These are phyloP conservation scores for Leccinum subrobustum DNA, from an alignment of 1,284 basidiomycete species.

Conservation along the genomic window DNA sequence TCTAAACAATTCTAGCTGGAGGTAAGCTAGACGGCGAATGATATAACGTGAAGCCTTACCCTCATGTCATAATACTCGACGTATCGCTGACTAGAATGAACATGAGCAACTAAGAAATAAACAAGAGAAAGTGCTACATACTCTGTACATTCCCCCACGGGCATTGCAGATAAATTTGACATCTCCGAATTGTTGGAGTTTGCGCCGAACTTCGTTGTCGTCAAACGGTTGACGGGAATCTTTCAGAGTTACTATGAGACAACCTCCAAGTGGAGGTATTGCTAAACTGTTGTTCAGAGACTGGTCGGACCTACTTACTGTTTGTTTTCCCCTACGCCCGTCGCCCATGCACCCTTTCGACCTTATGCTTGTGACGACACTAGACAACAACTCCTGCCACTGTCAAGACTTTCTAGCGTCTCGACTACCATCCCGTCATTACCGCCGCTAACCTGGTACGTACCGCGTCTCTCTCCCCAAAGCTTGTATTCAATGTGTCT, in stretches of 20 bases:
- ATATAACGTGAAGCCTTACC: constrained; percentile 41
- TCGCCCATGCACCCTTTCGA: no score
- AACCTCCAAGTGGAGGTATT: constrained; percentile 63
- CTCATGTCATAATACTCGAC: constrained; percentile 89
- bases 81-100: constrained; percentile 63
- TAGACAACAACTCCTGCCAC: neutral
- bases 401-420: neutral
- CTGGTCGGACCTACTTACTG: no score
- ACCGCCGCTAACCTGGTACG: constrained; percentile 78
- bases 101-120: constrained; percentile 6
- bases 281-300: constrained; percentile 36
- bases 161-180: constrained; percentile 70
- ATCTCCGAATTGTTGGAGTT: constrained; percentile 88
- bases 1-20: constrained; percentile 63
- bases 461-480: constrained; percentile 17
- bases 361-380: constrained; percentile 21
- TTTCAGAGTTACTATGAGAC: constrained; percentile 75
- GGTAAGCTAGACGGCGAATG: constrained; percentile 13
- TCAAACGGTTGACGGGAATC: constrained; percentile 73
- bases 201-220: constrained; percentile 79
- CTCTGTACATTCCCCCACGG: constrained; percentile 69
- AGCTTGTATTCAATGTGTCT: constrained; percentile 5
- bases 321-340: no score
- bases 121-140: constrained; percentile 37
- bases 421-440: neutral